These are phyloP conservation scores for Sporothrix humicola DNA, from an alignment of 2,329 filamentous ascomycete genomes.

Conservation along the genomic window DNA sequence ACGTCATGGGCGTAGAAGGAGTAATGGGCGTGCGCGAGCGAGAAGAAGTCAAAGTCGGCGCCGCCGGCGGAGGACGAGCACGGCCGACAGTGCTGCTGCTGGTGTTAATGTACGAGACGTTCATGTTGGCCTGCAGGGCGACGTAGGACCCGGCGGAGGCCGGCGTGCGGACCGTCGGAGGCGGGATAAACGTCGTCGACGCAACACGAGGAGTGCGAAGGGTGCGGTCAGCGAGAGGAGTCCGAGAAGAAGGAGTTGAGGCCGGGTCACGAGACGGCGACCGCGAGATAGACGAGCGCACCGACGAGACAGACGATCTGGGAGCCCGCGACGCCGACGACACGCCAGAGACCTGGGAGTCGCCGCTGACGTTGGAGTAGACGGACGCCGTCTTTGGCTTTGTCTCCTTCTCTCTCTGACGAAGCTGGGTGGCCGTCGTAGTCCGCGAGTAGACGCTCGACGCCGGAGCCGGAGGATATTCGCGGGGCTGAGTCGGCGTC, in stretches of 20 bases:
- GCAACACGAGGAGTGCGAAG: not conserved
- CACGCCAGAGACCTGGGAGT: too few relatives aligned
- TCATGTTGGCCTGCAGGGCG: conserved; percentile 25
- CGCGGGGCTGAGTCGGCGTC: too few relatives aligned
- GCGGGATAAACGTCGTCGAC: conserved; percentile 22
- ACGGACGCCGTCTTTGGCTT: not conserved
- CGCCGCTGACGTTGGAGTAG: not conserved
- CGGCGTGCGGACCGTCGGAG: not conserved
- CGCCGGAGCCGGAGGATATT: not conserved
- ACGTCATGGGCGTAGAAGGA: not conserved
- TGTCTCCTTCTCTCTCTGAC: not conserved
- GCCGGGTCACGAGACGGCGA: not conserved
- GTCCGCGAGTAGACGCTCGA: not conserved
- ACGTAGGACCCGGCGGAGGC: conserved; percentile 30
- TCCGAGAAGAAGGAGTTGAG: not conserved
- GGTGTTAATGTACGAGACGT: not conserved
- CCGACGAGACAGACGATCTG: not conserved
- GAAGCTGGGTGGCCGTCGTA: not conserved
- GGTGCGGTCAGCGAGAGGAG: not conserved
- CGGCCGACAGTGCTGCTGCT: not conserved
- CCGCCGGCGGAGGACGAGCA: not conserved
- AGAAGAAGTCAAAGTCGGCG: not conserved
- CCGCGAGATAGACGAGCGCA: not conserved
- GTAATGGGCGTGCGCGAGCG: not conserved
- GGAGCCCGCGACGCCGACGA: too few relatives aligned